Evolutionary conservation across 1,139 yeast genomes (phyloP).

Genomic region (Geotrichum phurueaensis): DNA sequence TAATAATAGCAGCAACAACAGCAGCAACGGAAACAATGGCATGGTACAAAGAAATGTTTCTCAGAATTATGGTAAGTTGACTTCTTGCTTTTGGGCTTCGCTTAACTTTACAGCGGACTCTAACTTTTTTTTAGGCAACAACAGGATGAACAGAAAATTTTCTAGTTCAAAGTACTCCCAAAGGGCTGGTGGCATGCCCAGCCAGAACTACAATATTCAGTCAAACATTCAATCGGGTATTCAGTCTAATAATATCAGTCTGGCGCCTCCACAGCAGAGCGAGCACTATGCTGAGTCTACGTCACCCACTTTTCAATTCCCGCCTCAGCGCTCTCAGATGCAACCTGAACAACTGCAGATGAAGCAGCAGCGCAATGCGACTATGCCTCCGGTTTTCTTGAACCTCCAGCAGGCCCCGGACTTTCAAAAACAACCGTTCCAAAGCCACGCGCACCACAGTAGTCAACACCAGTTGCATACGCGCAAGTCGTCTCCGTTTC

Average conservation of each 20-base stretch:
- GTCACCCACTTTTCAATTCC: neutral
- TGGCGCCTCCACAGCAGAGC: neutral
- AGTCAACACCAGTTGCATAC: neutral
- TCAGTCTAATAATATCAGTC: neutral
- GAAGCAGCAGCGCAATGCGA: constrained; percentile 13
- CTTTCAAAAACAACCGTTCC: neutral
- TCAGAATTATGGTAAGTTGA: constrained; percentile 13
- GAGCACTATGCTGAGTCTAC: neutral
- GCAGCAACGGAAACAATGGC: neutral
- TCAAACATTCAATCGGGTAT: neutral
- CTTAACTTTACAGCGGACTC: neutral
- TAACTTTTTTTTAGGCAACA: neutral
- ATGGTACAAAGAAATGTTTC: constrained; percentile 5
- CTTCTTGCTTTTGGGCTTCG: neutral
- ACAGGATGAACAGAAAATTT: neutral
- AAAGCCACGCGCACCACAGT: neutral
- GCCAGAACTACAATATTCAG: neutral
- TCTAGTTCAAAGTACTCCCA: neutral
- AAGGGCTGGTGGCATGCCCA: neutral
- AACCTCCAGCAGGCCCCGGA: neutral
- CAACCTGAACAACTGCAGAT: neutral
- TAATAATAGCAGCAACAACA: neutral
- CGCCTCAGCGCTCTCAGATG: neutral
- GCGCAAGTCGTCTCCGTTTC: constrained; percentile 9
- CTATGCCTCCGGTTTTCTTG: constrained; percentile 13